A percentile compares a stretch with the other conserved stretches of the same genome.
Conservation (phyloP, 495 filamentous ascomycete genomes). For the Penicillium herquei region DNA sequence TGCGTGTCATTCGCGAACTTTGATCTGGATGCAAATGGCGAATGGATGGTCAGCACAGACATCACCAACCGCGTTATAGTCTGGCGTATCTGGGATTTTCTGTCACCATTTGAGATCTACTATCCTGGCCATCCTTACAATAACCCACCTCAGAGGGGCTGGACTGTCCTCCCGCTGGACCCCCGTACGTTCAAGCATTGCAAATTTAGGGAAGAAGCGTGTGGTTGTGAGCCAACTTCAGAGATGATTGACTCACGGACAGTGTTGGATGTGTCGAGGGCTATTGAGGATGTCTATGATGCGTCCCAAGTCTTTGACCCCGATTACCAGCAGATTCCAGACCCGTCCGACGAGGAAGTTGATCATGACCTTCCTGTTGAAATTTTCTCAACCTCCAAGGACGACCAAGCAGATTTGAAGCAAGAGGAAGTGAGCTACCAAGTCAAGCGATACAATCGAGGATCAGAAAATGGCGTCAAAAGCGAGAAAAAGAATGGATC, state of each 20-base stretch:
- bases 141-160: conserved; percentile 32
- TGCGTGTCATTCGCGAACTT: conserved; percentile 70
- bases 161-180: conserved; percentile 52
- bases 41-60: conserved; percentile 72
- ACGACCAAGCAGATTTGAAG: neutral
- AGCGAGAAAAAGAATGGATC: neutral
- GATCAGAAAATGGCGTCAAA: neutral
- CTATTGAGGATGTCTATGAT: conserved; percentile 23
- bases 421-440: neutral
- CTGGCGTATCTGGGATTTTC: conserved; percentile 62
- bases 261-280: conserved; percentile 32
- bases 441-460: neutral
- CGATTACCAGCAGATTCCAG: neutral
- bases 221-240: conserved; percentile 39
- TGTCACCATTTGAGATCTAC: conserved; percentile 28
- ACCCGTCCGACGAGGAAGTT: neutral
- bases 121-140: conserved; percentile 25
- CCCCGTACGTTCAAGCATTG: conserved; percentile 43
- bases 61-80: conserved; percentile 64
- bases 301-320: conserved; percentile 20
- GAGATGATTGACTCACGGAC: conserved; percentile 13
- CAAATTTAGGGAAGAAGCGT: conserved; percentile 36
- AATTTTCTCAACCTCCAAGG: conserved; percentile 17
- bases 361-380: conserved; percentile 19
- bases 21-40: conserved; percentile 58